Percentiles rank a stretch among this genome's conserved stretches.
phyloP scores from a whole-genome alignment of 805 yeast genomes.

The Teunomyces atbi region DNA sequence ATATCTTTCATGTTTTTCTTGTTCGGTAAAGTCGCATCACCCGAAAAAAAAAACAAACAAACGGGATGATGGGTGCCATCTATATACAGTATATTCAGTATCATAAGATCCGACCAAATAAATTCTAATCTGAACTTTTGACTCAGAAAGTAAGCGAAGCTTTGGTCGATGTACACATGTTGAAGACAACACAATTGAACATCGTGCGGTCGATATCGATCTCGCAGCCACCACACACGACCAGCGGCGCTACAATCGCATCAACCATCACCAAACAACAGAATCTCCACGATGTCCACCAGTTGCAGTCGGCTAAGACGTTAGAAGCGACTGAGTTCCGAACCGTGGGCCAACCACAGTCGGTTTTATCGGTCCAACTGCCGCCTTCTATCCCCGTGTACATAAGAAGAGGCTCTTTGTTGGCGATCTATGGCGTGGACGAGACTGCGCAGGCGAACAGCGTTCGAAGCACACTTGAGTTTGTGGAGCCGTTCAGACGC shows the following conservation, averaged over 20 bases:
- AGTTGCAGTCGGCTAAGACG: conserved; percentile 15
- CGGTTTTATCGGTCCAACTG: conserved; percentile 47
- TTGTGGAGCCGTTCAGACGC: conserved; percentile 40
- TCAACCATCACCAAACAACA: conserved; percentile 7
- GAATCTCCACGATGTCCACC: conserved; percentile 13
- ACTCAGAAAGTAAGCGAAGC: not conserved
- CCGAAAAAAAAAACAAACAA: no score
- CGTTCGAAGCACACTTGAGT: conserved; percentile 25
- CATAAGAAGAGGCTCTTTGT: conserved; percentile 47
- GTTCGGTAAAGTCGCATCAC: no score
- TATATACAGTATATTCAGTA: no score
- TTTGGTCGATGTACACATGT: not conserved
- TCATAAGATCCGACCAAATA: not conserved
- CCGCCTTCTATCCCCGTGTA: conserved; percentile 60
- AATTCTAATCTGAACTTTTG: not conserved
- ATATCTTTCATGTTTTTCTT: no score
- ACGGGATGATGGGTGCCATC: no score
- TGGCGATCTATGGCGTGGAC: conserved; percentile 43
- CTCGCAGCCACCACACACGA: not conserved
- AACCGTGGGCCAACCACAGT: conserved; percentile 48
- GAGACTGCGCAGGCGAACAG: conserved; percentile 15
- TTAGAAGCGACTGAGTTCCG: conserved; percentile 31
- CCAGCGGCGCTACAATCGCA: conserved; percentile 1
- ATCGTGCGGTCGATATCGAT: not conserved
- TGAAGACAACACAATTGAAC: not conserved